Conservation (phyloP, 108 stramenopile species). For the Pseudonitzschia multiseries region DNA sequence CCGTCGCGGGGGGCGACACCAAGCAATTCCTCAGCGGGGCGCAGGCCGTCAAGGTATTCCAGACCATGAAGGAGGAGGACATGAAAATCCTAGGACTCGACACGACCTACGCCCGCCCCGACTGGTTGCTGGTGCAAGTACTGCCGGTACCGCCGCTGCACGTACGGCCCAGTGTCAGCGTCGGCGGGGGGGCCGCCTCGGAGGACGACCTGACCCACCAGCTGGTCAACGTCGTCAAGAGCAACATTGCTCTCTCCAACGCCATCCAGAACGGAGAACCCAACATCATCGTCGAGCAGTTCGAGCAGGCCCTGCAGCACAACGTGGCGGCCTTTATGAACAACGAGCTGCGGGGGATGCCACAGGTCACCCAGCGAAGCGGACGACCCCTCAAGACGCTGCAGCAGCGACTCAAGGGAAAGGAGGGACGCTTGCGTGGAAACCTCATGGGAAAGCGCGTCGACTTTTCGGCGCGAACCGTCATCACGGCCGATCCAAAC, state of each 20-base stretch:
- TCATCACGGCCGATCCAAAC: conserved; percentile 99
- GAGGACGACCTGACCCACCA: conserved; percentile 99
- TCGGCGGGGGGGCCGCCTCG: conserved; percentile 77
- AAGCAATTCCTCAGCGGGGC: conserved; percentile 91
- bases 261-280: conserved; percentile 91
- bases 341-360: conserved; percentile 91
- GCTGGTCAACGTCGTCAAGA: conserved; percentile 95
- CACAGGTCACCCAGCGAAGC: conserved; percentile 91
- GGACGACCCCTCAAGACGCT: conserved; percentile 98
- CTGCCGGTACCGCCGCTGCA: conserved; percentile 97
- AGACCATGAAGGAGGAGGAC: conserved; percentile 93
- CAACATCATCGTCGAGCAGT: conserved; percentile 90
- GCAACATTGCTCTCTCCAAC: conserved; percentile 88
- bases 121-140: conserved; percentile 96
- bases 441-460: conserved; percentile 99
- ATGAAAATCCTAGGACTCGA: conserved; percentile 88
- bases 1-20: conserved; percentile 69
- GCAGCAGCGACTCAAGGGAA: conserved; percentile 93
- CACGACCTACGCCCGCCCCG: conserved; percentile 90
- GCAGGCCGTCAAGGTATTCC: conserved; percentile 86
- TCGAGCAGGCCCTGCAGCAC: conserved; percentile 96
- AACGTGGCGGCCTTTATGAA: conserved; percentile 92
- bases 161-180: conserved; percentile 93
- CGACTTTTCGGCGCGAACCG: conserved; percentile 97
- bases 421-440: conserved; percentile 98